Base-by-base conservation (phyloP, 495 filamentous ascomycete genomes). In the Terfezia boudieri region DNA sequence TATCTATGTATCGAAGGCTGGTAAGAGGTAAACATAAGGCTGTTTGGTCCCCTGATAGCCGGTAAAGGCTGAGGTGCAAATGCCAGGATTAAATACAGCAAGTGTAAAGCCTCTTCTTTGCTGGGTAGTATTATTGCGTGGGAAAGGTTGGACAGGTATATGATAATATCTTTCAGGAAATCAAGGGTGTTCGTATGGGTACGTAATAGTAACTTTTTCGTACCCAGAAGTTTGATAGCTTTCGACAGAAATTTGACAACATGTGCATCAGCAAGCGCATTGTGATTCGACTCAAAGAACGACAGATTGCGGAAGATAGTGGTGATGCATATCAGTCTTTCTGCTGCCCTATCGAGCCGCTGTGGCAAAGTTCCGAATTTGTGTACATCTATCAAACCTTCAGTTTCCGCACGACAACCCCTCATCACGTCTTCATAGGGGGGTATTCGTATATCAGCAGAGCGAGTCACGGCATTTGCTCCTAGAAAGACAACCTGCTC, bases 101-200 rank as follows among this genome's bases (percentile, higher is more conserved):
- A 71, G 65, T 81, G 84, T 49, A 83, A 70, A 0, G 89, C 87
- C 62, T 98, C 88, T 57, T 95, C 88, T 59, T 84, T 82, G 26
- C 81, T 82, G 14, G 90, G 83, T 35, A 98, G 70, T 61, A 85
- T 79, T 54, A 98, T 77, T 20, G 75, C 72, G 55, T 87, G 78
- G 16, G 86, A 76, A 54, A 89, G 73, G 64, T 98, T 95, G 55
- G 86, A 90, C 38, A 98, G 71, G 54, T 87, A 82, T 46, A 81
- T 82, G 55, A 96, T 78, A 12, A 87, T 72, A 67, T 98, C 90
- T 67, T 98, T 98, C 83, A 93, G 92, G 60, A 98, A 84, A 66
- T 98, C 89, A 62, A 93, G 67, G 5, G 83, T 89, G 67, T 94
- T 90, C 56, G 71, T 69, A 58, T 88, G 71, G 8, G 77, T 83